Conservation (phyloP, 176 grass and related monocot genomes). For the Areca catechu region DNA sequence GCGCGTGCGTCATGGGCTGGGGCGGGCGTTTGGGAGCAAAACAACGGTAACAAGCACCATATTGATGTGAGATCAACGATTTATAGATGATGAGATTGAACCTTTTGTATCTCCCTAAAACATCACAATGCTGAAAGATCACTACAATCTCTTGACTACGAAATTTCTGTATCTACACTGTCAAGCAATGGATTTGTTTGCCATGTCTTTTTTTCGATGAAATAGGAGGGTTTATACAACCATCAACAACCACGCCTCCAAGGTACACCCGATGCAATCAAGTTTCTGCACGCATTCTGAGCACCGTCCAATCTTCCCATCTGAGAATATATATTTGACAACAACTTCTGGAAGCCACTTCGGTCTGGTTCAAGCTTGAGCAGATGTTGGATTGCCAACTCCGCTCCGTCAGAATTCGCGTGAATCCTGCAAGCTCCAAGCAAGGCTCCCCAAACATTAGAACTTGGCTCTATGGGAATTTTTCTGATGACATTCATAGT, state of each 20-base stretch:
- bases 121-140: too few species aligned
- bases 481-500: slow-evolving; percentile 15
- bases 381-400: slow-evolving; percentile 8
- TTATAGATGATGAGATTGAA: too few species aligned
- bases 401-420: slow-evolving; percentile 12
- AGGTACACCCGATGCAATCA: neutral
- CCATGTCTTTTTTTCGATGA: too few species aligned
- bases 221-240: slow-evolving; percentile 1
- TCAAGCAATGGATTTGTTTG: too few species aligned
- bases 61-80: too few species aligned
- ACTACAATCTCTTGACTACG: too few species aligned
- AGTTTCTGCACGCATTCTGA: slow-evolving; percentile 1
- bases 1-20: too few species aligned
- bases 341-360: slow-evolving; percentile 17
- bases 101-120: too few species aligned
- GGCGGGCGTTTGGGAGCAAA: too few species aligned
- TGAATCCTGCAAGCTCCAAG: slow-evolving; percentile 10
- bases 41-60: too few species aligned
- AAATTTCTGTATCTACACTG: too few species aligned
- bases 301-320: slow-evolving; percentile 21
- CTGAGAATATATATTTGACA: slow-evolving; percentile 23
- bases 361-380: neutral
- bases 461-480: slow-evolving; percentile 6
- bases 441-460: slow-evolving; percentile 22
- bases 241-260: slow-evolving; percentile 16